phyloP scores from a whole-genome alignment of 352 stramenopile genomes.

The Globisporangium middletonii region DNA sequence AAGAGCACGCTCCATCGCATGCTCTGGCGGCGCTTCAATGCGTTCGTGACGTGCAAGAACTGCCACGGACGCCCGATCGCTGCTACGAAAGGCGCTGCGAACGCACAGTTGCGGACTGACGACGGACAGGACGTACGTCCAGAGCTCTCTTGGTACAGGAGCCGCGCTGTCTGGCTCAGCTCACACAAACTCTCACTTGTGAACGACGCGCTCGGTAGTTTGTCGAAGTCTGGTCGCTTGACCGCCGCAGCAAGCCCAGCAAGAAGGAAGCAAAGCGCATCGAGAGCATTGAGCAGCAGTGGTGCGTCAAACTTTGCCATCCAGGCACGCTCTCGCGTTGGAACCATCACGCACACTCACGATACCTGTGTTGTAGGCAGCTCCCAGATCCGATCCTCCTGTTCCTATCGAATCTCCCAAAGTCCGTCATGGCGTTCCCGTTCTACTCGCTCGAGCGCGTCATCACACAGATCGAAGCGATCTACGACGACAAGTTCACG shows the following conservation, averaged over 20 bases:
- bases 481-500: conserved; percentile 75
- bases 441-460: conserved; percentile 51
- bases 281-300: conserved; percentile 42
- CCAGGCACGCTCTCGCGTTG: too few species aligned
- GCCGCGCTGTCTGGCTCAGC: neutral
- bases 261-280: conserved; percentile 39
- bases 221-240: conserved; percentile 55
- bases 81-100: conserved; percentile 6
- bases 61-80: conserved; percentile 46
- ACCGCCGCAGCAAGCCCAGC: conserved; percentile 26
- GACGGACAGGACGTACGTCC: conserved; percentile 19
- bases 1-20: conserved; percentile 36
- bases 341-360: too few species aligned
- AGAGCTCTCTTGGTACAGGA: neutral
- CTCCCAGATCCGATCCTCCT: conserved; percentile 37
- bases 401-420: conserved; percentile 72
- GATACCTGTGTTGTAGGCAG: conserved; percentile 19
- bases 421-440: conserved; percentile 60
- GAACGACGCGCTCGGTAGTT: conserved; percentile 34
- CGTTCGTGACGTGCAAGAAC: conserved; percentile 65
- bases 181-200: neutral
- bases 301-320: conserved; percentile 15
- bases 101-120: neutral
- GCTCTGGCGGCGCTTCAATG: conserved; percentile 65
- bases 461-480: conserved; percentile 50